These are phyloP conservation scores for Ceratocystis colombiana DNA, from an alignment of 2,329 filamentous ascomycete genomes.

Conservation along the genomic window DNA sequence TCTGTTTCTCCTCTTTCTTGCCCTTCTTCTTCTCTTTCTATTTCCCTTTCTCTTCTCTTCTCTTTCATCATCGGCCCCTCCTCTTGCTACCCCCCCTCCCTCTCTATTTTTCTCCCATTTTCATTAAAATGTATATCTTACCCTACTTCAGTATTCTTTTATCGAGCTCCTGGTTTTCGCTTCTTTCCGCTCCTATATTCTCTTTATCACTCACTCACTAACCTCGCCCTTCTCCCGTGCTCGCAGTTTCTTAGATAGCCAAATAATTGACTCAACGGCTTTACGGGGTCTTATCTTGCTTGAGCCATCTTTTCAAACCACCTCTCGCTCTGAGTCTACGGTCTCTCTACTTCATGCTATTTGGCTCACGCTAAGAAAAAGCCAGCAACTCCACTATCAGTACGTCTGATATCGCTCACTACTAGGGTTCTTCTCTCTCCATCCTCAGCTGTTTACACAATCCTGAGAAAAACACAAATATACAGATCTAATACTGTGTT, in stretches of 20 bases:
- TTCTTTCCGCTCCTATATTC: constrained; percentile 2
- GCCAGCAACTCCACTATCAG: neutral
- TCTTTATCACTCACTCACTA: neutral
- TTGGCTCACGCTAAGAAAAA: neutral
- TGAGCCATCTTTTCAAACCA: neutral
- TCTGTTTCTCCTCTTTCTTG: constrained; percentile 1
- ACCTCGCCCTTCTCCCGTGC: neutral
- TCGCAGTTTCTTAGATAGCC: constrained; percentile 2
- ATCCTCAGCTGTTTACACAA: neutral
- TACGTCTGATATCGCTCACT: neutral
- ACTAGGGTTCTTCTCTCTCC: neutral
- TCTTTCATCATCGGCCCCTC: neutral
- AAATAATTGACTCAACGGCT: neutral
- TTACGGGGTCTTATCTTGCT: neutral
- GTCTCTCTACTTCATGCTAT: neutral
- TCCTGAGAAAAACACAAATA: neutral
- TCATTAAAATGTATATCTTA: constrained; percentile 12
- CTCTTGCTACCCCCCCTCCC: neutral
- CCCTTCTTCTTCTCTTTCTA: neutral
- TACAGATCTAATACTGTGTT: neutral
- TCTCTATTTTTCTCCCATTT: neutral
- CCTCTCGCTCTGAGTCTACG: neutral
- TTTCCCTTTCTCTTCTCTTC: neutral
- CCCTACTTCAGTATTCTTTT: constrained; percentile 10
- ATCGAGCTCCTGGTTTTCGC: neutral